Base-by-base conservation (phyloP, 129 eudicot species). In the Flaveria brownii region DNA sequence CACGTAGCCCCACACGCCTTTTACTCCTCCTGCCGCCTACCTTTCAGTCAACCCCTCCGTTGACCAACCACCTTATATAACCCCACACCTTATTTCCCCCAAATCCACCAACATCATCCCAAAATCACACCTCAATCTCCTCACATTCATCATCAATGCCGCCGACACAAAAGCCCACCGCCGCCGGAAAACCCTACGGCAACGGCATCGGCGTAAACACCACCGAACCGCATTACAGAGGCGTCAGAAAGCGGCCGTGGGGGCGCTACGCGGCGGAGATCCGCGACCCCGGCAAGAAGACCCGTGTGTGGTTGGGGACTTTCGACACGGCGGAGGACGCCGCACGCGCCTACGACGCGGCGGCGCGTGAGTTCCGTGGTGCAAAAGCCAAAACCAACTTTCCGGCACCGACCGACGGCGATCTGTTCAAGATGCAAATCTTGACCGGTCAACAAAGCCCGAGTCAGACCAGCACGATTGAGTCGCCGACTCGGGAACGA, bases 171-270 rank as follows among this genome's bases (percentile, higher is more conserved):
- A 65, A 43, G 2, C 59, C 81, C 49, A 5, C 81, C 73, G 68
- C 14, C 22, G 78, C 73, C 81, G 82, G 66, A 30, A 75, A 70
- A 63, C 64, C 61, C 46, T 67, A 43, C 79, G 78, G 66, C 66
- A 60, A 52, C 76, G 25, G 49, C 33, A 46, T 20, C 49, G 72
- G 75, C 0, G 74, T 54, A 14, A 20, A 25, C 20, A 28, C 49
- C 1, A 84, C 43, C 8, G 93, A 83, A 50, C 79, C 82, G 62
- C 93, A 82, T 76, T 91, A 71, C 47, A 47, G 97, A 36, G 97
- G 97, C 4, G 97, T 91, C 1, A 42, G 97, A 75, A 91, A 86
- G 82, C 30, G 97, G 78, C 97, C 97, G 10, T 88, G 93, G 97
- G 93, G 97, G 7, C 61, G 93, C 41, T 91, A 84, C 72, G 87